Percentiles rank a stretch among this genome's conserved stretches.
phyloP scores from a whole-genome alignment of 768 basidiomycete genomes.

The Boletus rubroflammeus region DNA sequence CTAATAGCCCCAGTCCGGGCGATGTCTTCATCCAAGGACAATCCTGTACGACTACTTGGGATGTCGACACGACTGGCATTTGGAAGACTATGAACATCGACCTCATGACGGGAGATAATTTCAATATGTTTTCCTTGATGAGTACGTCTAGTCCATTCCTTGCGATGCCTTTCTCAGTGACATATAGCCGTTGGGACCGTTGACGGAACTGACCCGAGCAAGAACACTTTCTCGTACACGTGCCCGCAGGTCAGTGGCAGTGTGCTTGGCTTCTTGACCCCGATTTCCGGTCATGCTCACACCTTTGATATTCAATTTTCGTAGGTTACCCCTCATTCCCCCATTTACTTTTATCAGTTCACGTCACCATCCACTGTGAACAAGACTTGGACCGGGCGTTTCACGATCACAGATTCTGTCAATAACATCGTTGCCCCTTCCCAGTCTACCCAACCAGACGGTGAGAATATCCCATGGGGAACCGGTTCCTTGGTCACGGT shows the following conservation, averaged over 20 bases:
- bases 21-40: constrained; percentile 53
- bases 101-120: constrained; percentile 78
- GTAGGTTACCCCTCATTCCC: constrained; percentile 59
- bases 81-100: constrained; percentile 76
- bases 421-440: constrained; percentile 47
- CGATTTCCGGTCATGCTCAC: not conserved
- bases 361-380: constrained; percentile 38
- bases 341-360: constrained; percentile 84
- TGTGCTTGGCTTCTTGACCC: not conserved
- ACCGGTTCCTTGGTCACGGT: constrained; percentile 51
- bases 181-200: constrained; percentile 56
- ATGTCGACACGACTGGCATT: constrained; percentile 48
- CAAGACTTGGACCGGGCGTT: constrained; percentile 70
- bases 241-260: constrained; percentile 59
- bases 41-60: constrained; percentile 58
- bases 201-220: constrained; percentile 55
- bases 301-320: not conserved
- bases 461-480: constrained; percentile 60
- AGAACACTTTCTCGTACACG: constrained; percentile 48
- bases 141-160: constrained; percentile 41
- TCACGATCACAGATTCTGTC: constrained; percentile 57
- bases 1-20: constrained; percentile 58
- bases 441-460: constrained; percentile 51
- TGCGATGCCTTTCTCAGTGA: not conserved
- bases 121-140: constrained; percentile 61